Evolutionary conservation across 2,329 filamentous ascomycete species (phyloP), one percentile per base, ranked within the genome.

Genomic region (Madurella fahalii): DNA sequence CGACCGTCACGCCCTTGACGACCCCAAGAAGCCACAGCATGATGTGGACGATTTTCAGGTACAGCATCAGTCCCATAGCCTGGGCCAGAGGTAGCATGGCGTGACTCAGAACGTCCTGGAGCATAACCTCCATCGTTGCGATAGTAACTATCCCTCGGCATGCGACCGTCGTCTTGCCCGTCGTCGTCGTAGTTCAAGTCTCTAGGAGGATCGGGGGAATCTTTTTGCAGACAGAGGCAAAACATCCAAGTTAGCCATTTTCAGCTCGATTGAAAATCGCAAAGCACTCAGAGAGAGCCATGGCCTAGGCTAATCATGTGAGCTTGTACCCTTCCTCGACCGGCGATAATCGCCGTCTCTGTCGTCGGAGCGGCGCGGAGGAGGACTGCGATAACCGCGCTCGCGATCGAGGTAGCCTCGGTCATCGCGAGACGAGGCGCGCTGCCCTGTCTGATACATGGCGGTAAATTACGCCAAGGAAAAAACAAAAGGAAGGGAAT

Each of bases 321-420:
- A 58, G 49, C n/a, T 61, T 53, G 53, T 67, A 68, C 65, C 77
- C 74, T 79, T 76, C 73, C 75, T 72, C 72, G 73, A 71, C 70
- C 70, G 74, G 65, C 72, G 69, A 68, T 71, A 69, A 63, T 74
- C 70, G 64, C 71, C 67, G 65, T 66, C 63, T 62, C 60, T 53
- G 47, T 64, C 54, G 52, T 64, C 64, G 55, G 57, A 42, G 52
- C 58, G 59, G 34, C 62, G 59, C 47, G 53, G 47, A 37, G 58
- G 51, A 40, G 61, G 59, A 37, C 56, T 61, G 54, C 64, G 57
- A 51, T 57, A 60, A 61, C 56, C 63, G 39, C 50, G 62, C 52
- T 68, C 65, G 62, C 64, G 66, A 53, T 65, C 61, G 53, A 67
- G 63, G 53, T 68, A 67, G 63, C 65, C 64, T 53, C 64, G 63